Evolutionary conservation across 2,329 filamentous ascomycete species (phyloP).

Genomic region (Cercospora zeae-maydis): DNA sequence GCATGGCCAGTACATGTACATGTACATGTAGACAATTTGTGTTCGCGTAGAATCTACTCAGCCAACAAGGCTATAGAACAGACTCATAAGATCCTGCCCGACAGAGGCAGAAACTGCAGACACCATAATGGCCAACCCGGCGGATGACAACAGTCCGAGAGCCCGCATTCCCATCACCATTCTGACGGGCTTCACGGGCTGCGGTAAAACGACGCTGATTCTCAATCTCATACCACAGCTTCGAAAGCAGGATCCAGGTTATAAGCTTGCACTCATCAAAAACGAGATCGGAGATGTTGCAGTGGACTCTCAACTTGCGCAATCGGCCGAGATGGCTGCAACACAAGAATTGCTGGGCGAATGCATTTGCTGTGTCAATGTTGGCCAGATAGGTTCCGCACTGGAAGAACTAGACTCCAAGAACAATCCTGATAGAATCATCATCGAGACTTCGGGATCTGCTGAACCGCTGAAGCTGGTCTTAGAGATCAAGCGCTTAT

Average conservation of each 20-base stretch:
- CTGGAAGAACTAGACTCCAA: conserved; percentile 67
- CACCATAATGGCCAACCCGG: background rate
- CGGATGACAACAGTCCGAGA: background rate
- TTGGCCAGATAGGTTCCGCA: conserved; percentile 81
- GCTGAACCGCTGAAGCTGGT: conserved; percentile 81
- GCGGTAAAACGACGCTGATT: conserved; percentile 93
- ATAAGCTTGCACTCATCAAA: conserved; percentile 91
- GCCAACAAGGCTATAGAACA: background rate
- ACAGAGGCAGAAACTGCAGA: background rate
- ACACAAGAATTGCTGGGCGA: conserved; percentile 92
- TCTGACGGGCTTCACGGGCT: conserved; percentile 91
- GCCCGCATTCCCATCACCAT: conserved; percentile 78
- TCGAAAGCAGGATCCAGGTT: conserved; percentile 75
- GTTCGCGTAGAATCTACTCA: background rate
- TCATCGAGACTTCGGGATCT: conserved; percentile 88
- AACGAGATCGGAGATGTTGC: conserved; percentile 97
- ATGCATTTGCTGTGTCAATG: conserved; percentile 98
- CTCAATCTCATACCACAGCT: conserved; percentile 92
- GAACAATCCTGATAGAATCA: conserved; percentile 71
- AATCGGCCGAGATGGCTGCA: conserved; percentile 76
- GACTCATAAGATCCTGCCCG: background rate
- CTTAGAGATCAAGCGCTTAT: conserved; percentile 80
- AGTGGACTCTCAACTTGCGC: conserved; percentile 86
- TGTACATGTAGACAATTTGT: background rate
- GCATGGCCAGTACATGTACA: background rate